Evolutionary conservation across 2,329 filamentous ascomycete genomes (phyloP).

Genomic region (Chaetomiaceae sp.): DNA sequence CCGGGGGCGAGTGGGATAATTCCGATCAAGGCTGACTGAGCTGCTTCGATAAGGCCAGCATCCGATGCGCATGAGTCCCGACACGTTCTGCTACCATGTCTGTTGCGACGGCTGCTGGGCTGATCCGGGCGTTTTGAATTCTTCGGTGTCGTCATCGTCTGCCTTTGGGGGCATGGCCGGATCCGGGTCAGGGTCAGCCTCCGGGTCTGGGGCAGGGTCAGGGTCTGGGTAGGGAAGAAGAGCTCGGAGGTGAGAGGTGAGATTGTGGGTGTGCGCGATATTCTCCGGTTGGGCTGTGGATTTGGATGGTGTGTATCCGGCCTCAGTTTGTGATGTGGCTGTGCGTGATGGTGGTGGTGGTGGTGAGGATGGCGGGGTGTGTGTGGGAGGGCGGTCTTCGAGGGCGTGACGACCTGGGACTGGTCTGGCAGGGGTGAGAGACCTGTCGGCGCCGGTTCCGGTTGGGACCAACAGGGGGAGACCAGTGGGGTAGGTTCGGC

Average conservation of each 20-base stretch:
- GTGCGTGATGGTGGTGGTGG: too few relatives aligned
- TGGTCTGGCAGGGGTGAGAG: too few relatives aligned
- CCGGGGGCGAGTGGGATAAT: too few relatives aligned
- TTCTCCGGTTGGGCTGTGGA: not conserved
- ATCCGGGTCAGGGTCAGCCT: not conserved
- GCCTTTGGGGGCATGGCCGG: too few relatives aligned
- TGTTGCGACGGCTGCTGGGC: conserved; percentile 42
- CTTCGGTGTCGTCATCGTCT: not conserved
- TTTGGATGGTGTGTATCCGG: too few relatives aligned
- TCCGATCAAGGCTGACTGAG: too few relatives aligned
- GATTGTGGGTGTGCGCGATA: not conserved
- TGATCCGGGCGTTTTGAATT: conserved; percentile 24
- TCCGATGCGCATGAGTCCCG: conserved; percentile 41
- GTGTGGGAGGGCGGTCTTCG: too few relatives aligned
- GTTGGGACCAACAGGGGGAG: not conserved
- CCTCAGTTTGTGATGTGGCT: too few relatives aligned
- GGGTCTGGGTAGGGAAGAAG: not conserved
- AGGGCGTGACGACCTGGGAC: too few relatives aligned
- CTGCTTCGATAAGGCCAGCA: too few relatives aligned
- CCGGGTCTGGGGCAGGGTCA: not conserved
- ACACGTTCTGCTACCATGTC: conserved; percentile 50
- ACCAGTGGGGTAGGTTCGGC: not conserved
- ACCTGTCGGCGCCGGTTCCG: too few relatives aligned
- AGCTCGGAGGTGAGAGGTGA: not conserved
- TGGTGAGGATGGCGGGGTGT: too few relatives aligned